A percentile compares a stretch with the other conserved stretches of the same genome.
Evolutionary conservation across 805 yeast genomes (phyloP).

Genomic region (Metschnikowia lochheadii): DNA sequence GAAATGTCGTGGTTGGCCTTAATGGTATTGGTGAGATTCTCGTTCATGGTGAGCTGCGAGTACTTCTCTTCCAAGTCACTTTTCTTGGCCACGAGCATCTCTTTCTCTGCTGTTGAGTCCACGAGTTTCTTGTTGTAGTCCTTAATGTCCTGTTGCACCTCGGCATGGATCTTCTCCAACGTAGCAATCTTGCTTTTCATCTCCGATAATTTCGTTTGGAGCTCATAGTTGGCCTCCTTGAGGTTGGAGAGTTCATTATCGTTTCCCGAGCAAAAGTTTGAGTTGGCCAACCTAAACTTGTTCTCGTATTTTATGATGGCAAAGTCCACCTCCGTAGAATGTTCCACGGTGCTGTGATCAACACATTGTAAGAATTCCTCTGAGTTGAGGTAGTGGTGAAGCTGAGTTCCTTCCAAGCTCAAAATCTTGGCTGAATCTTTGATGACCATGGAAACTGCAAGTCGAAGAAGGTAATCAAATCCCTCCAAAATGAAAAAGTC

Average conservation of each 20-base stretch:
- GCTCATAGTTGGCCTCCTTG: slow-evolving; percentile 35
- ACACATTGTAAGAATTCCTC: slow-evolving; percentile 3
- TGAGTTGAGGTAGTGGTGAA: slow-evolving; percentile 7
- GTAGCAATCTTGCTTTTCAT: slow-evolving; percentile 26
- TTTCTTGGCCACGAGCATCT: slow-evolving; percentile 13
- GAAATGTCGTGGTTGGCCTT: slow-evolving; percentile 40
- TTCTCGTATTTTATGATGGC: slow-evolving; percentile 17
- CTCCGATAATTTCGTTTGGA: slow-evolving; percentile 24
- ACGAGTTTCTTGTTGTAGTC: slow-evolving; percentile 22
- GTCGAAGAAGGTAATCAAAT: slow-evolving; percentile 29
- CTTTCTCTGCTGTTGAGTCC: slow-evolving; percentile 20
- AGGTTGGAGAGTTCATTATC: slow-evolving; percentile 36
- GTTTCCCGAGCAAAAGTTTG: slow-evolving; percentile 36
- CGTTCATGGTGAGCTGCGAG: slow-evolving; percentile 34
- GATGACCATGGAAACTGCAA: slow-evolving; percentile 24
- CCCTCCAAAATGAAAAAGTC: slow-evolving; percentile 42
- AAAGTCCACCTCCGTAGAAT: slow-evolving; percentile 7
- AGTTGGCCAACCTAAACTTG: slow-evolving; percentile 26
- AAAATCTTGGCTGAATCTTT: slow-evolving; percentile 16
- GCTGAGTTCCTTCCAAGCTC: slow-evolving; percentile 22
- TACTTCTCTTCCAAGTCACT: slow-evolving; percentile 22
- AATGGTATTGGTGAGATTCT: slow-evolving; percentile 34
- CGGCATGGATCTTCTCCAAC: slow-evolving; percentile 33
- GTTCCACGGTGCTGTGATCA: background rate
- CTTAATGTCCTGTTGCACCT: slow-evolving; percentile 22